A percentile compares a stretch with the other conserved stretches of the same genome.
Evolutionary conservation across 495 filamentous ascomycete genomes (phyloP).

Genomic region (Hypomontagnella submonticulosa): DNA sequence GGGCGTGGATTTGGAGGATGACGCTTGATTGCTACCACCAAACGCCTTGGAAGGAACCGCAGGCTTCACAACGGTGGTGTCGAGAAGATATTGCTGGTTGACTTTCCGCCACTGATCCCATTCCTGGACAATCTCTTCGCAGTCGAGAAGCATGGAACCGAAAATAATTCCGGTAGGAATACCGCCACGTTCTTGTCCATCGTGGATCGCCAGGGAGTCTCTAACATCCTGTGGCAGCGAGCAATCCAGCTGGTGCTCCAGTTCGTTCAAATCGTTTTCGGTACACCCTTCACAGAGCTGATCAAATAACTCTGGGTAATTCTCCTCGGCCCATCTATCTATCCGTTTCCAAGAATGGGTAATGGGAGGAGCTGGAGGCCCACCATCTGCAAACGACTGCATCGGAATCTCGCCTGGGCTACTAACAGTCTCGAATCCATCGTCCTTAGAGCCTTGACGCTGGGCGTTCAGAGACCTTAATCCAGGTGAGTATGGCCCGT

Average conservation of each 20-base stretch:
- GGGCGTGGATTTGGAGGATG: slow-evolving; percentile 60
- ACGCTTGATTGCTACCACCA: slow-evolving; percentile 63
- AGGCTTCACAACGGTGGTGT: slow-evolving; percentile 64
- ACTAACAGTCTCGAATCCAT: slow-evolving; percentile 72
- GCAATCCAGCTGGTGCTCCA: slow-evolving; percentile 96
- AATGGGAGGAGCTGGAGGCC: slow-evolving; percentile 88
- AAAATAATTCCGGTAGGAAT: slow-evolving; percentile 93
- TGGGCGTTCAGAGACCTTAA: slow-evolving; percentile 78
- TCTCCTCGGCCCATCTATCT: slow-evolving; percentile 91
- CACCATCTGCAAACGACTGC: slow-evolving; percentile 93
- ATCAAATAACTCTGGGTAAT: slow-evolving; percentile 94
- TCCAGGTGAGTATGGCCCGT: slow-evolving; percentile 87
- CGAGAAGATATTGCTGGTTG: slow-evolving; percentile 83
- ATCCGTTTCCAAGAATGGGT: slow-evolving; percentile 92
- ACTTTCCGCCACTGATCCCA: slow-evolving; percentile 97
- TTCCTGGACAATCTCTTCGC: slow-evolving; percentile 97
- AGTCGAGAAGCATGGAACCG: slow-evolving; percentile 93
- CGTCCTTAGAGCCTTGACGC: slow-evolving; percentile 64
- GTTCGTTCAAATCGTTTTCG: slow-evolving; percentile 93
- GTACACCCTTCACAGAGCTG: slow-evolving; percentile 92
- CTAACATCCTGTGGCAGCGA: slow-evolving; percentile 93
- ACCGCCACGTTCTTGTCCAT: slow-evolving; percentile 95
- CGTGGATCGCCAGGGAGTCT: slow-evolving; percentile 89
- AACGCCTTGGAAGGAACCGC: slow-evolving; percentile 73
- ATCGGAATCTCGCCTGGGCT: slow-evolving; percentile 88